A percentile compares a stretch with the other conserved stretches of the same genome.
Evolutionary conservation across 352 stramenopile genomes (phyloP).

Genomic region (Globisporangium viniferum): DNA sequence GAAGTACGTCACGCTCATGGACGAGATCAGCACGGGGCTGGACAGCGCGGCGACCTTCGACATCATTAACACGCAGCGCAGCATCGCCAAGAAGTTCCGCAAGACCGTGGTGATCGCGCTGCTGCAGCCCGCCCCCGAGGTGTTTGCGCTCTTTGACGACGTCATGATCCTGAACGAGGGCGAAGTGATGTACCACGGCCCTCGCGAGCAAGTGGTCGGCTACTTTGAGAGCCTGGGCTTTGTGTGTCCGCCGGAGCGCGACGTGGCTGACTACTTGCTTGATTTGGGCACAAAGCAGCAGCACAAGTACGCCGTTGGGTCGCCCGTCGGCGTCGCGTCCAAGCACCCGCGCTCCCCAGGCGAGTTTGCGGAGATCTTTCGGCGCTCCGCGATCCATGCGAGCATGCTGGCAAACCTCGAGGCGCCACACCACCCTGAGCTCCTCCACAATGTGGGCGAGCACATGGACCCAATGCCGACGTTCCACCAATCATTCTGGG

Average conservation of each 20-base stretch:
- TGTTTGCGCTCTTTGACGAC: not conserved
- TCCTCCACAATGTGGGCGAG: not conserved
- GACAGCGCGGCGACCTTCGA: conserved; percentile 77
- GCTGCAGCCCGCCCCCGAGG: not conserved
- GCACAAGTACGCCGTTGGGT: not conserved
- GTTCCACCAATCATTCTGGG: not conserved
- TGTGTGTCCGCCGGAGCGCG: not conserved
- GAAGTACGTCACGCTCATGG: conserved; percentile 77
- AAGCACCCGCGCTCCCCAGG: not conserved
- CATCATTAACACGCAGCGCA: conserved; percentile 49
- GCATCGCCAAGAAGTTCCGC: conserved; percentile 42
- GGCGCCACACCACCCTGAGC: not conserved
- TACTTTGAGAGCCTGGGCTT: not conserved
- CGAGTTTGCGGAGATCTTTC: not conserved
- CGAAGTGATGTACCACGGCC: not conserved
- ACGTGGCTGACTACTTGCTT: not conserved
- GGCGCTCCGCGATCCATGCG: not conserved
- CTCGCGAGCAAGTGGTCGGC: not conserved
- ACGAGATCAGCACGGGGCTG: conserved; percentile 91
- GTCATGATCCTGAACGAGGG: not conserved
- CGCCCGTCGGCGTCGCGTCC: not conserved
- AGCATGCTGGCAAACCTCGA: not conserved
- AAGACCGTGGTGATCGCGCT: not conserved
- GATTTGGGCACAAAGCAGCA: not conserved
- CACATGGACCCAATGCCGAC: not conserved